Base-by-base conservation (phyloP, 192 early-diverging fungal species). In the Linnemannia elongata region DNA sequence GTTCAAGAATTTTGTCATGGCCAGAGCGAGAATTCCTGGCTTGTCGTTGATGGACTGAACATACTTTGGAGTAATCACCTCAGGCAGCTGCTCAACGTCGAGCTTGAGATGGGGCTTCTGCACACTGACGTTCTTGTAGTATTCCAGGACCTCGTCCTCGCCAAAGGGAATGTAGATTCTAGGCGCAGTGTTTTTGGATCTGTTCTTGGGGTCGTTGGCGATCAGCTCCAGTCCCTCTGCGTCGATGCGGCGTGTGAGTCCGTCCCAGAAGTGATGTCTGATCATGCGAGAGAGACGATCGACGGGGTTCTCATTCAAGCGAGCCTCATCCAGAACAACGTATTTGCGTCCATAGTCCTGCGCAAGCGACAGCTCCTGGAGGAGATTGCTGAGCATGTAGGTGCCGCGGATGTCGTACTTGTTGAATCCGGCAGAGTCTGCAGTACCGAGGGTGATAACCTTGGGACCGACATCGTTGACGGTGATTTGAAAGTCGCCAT, bases 321-420 rank as follows among this genome's bases (percentile, higher is more conserved):
- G 90, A n/a, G 93, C 94, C 89, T 98, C 97, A 88, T 96, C 94
- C 20, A 99, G 88, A 6, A 98, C 94, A 38, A 99, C 95, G 80
- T 95, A 92, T 77, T 93, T 95, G 41, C 97, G 91, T 9, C 96
- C 96, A 87, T 95, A 93, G 77, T 97, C 97, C 33, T 92, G 87
- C 2, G 98, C 98, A 42, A 98, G 86, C 9, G 97, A 95, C 49
- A 99, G 90, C 87, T 99, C 98, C 88, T 98, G 98, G 42, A 99
- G 85, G 47, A 99, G 90, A 75, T 98, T 98, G 20, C 96, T 96
- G 52, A 99, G 88, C 92, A 95, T 94, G 87, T 99, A 99, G 6
- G 97, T 98, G 57, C 97, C 98, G 15, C 97, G 94, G 42, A 99
- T 91, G 77, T 98, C 97, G 76, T 94, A 95, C 38, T 95, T 96